Base-by-base conservation (phyloP, 345 rosid genomes). In the Populus alba region DNA sequence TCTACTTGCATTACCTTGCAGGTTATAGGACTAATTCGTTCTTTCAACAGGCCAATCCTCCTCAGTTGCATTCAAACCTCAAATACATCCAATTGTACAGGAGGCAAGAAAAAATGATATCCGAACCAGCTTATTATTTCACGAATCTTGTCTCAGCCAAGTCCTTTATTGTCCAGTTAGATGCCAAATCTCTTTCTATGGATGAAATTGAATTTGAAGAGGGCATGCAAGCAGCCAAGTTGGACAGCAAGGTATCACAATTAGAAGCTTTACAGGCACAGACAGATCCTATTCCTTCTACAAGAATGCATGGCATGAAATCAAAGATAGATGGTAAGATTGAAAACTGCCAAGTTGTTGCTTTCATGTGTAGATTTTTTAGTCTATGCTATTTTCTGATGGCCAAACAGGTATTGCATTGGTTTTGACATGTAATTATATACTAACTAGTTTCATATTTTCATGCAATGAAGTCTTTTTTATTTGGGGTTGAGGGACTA, bases 51-150 rank as follows among this genome's bases (percentile, higher is more conserved):
- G 91, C 87, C 71, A 89, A 88, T 86, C 87, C 90, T 79, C 85
- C 84, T 29, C 88, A 86, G 79, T 77, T 92, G 87, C 95, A 89
- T 76, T 91, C 90, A 71, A 87, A 84, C 77, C 89, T 89, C 76
- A 90, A 75, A 81, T 90, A 83, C 88, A 80, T 90, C 68, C 90
- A 84, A 59, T 55, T 91, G 75, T 87, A 83, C 69, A 49, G 92
- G 66, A 87, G 86, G 82, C 90, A 87, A 78, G 78, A 55, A 8
- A 89, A 88, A 78, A 87, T 87, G 37, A 77, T 86, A 51, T 87
- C 91, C 8, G 89, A 85, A 83, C 89, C 88, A 72, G 92, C 90
- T 51, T 91, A 88, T 76, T 87, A 84, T 83, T 83, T 87, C 72
- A 88, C 91, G 41, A 87, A 88, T 84, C 81, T 89, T 38, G 72